Percentiles rank a stretch among this genome's conserved stretches.
phyloP scores from a whole-genome alignment of 2,329 filamentous ascomycete species.

The Pestalotiopsis sp. region DNA sequence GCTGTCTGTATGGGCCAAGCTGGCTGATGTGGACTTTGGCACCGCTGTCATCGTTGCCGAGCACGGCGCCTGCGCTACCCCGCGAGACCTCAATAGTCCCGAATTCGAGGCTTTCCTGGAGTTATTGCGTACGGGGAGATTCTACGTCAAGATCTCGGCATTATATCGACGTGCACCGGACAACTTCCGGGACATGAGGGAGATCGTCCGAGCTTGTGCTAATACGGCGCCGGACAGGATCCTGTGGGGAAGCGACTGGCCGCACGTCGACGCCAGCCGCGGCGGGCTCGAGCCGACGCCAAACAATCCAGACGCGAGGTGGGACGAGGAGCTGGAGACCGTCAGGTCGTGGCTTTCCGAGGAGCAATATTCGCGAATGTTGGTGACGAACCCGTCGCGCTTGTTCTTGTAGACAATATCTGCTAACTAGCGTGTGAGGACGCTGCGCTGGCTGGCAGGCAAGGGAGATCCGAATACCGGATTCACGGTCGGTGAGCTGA shows the following conservation, averaged over 20 bases:
- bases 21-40: background rate
- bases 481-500: too few species aligned
- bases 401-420: background rate
- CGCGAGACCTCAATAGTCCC: background rate
- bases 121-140: background rate
- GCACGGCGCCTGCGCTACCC: background rate
- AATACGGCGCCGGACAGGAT: background rate
- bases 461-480: background rate
- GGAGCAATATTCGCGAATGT: background rate
- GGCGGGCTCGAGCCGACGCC: conserved; percentile 5
- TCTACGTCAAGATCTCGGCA: conserved; percentile 5
- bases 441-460: background rate
- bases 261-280: background rate
- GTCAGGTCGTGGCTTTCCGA: background rate
- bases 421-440: background rate
- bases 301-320: background rate
- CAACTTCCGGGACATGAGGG: background rate
- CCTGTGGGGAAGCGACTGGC: conserved; percentile 4
- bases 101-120: background rate
- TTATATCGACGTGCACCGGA: background rate
- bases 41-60: background rate
- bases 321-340: background rate
- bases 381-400: background rate
- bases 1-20: background rate
- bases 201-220: background rate